Evolutionary conservation across 75 land plant species (phyloP).

Genomic region (Cryptomeria japonica): DNA sequence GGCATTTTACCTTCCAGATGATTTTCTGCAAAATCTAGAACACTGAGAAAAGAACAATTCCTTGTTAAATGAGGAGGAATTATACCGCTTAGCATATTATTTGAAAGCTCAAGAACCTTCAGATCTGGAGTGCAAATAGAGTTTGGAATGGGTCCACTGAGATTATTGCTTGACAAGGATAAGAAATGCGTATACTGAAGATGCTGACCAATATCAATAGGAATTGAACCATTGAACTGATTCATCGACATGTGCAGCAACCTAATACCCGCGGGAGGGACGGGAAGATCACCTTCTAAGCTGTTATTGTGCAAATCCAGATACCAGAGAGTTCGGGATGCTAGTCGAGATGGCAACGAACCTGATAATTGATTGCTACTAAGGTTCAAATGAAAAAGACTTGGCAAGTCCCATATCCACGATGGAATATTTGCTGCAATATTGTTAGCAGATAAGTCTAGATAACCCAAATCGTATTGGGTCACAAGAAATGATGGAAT

Average conservation of each 20-base stretch:
- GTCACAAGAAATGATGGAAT: constrained; percentile 17
- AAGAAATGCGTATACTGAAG: not conserved
- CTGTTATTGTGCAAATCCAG: not conserved
- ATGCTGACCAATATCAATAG: not conserved
- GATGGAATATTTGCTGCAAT: constrained; percentile 14
- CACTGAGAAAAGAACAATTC: not conserved
- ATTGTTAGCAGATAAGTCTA: constrained; percentile 7
- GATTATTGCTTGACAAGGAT: constrained; percentile 8
- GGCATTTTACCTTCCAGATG: constrained; percentile 22
- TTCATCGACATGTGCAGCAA: not conserved
- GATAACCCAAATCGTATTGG: not conserved
- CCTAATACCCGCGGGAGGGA: not conserved
- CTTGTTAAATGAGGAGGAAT: constrained; percentile 14
- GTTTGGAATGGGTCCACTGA: constrained; percentile 16
- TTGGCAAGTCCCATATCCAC: not conserved
- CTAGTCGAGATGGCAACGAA: not conserved
- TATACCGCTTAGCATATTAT: not conserved
- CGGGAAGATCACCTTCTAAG: constrained; percentile 1
- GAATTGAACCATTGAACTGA: not conserved
- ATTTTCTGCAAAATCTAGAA: constrained; percentile 15
- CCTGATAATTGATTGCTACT: not conserved
- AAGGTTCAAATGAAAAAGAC: not conserved
- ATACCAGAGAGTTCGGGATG: not conserved
- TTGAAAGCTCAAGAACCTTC: not conserved
- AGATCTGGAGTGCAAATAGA: not conserved